Base-by-base conservation (phyloP, 768 basidiomycete species). In the Lepiota venenata region DNA sequence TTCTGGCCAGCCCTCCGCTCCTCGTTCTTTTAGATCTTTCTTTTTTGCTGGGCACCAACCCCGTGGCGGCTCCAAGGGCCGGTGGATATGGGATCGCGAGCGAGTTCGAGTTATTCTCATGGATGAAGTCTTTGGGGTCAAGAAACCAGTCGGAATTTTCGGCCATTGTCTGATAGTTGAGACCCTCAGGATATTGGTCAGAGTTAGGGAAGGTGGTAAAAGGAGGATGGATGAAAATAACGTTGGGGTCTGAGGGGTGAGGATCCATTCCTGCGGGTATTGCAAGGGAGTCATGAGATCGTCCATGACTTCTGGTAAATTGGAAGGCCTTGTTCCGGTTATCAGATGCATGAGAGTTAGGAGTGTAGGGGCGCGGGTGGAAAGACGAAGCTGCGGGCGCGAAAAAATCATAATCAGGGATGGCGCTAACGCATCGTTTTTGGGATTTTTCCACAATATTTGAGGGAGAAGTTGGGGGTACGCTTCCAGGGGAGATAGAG, bases 1-100 rank as follows among this genome's bases (percentile, higher is more conserved):
- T 55, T 92, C 87, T 8, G 87, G 85, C 85, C 86, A 89, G 15
- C 82, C 82, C 47, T 87, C 86, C 8, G 74, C 60, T 20, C 85
- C 86, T 47, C 83, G 74, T 38, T 85, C 86, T 64, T 83, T 87
- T 20, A 85, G 68, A 59, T 88, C 87, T 61, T 87, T 88, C 69
- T 89, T 90, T 74, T 85, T 90, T n/a, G 88, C 80, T 22, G 87
- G 87, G 63, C 88, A 90, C 90, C 90, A 92, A 25, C 90, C 90
- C 51, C 90, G 76, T 12, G 90, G 90, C 25, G 90, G 90, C 65
- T 92, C 90, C n/a, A 11, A 92, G 81, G 65, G 82, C 77, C 37
- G 86, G 74, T 11, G 90, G 90, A 65, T 92, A 92, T 14, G 82
- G 70, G 15, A 89, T 78, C n/a, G 81, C 81, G 48, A 71, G 67